phyloP scores from a whole-genome alignment of 768 basidiomycete genomes.

The Rhodosporidiobolus odoratus region DNA sequence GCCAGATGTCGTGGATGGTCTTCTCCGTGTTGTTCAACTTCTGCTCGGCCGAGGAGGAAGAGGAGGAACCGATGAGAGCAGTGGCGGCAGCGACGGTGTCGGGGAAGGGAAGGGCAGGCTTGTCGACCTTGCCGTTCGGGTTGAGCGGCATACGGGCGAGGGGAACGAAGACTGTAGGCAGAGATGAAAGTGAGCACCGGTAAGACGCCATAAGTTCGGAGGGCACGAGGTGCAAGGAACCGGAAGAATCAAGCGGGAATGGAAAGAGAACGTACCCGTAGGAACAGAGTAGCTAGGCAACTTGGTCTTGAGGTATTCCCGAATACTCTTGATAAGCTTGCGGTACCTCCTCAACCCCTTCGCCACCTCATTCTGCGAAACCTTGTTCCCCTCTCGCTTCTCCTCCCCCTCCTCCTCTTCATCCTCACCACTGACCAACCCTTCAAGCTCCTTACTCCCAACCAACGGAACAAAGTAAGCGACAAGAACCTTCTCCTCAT shows the following conservation, averaged over 20 bases:
- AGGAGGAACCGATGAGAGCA: constrained; percentile 43
- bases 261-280: constrained; percentile 57
- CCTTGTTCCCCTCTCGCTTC: constrained; percentile 53
- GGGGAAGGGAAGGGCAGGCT: constrained; percentile 95
- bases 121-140: constrained; percentile 98
- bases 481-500: constrained; percentile 97
- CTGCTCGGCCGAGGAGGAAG: constrained; percentile 45
- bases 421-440: constrained; percentile 57
- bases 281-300: constrained; percentile 91
- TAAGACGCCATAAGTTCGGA: too few species aligned
- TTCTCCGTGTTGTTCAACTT: constrained; percentile 65
- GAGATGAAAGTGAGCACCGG: too few species aligned
- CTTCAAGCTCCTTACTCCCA: constrained; percentile 58
- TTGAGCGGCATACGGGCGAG: constrained; percentile 93
- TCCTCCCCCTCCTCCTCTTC: constrained; percentile 52
- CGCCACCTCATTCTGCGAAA: constrained; percentile 59
- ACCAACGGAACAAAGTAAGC: constrained; percentile 92
- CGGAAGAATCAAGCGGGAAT: not conserved
- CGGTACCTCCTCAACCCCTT: constrained; percentile 79
- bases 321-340: constrained; percentile 81
- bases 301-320: constrained; percentile 94
- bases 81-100: constrained; percentile 71
- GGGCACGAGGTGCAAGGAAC: too few species aligned
- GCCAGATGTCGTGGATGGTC: constrained; percentile 79
- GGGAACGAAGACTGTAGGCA: constrained; percentile 75